phyloP scores from a whole-genome alignment of 257 asterid species.

The Fraxinus americana region DNA sequence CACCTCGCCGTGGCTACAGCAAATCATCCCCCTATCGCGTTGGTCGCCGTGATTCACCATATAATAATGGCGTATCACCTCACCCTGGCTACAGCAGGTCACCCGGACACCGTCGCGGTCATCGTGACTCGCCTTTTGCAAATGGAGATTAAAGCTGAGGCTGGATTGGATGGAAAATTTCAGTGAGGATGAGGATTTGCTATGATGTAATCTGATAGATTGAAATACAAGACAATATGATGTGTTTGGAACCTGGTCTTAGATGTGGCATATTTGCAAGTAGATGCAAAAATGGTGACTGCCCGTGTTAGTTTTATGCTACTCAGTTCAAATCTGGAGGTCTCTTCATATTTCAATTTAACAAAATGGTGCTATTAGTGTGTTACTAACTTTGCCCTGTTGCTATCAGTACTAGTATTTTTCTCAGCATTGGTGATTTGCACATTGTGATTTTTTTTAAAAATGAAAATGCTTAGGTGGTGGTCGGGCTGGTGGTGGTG shows the following conservation, averaged over 20 bases:
- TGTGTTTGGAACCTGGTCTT: slow-evolving; percentile 25
- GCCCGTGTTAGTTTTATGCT: slow-evolving; percentile 23
- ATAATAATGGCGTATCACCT: slow-evolving; percentile 28
- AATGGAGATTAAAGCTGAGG: no score
- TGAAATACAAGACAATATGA: slow-evolving; percentile 24
- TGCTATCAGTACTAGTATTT: neutral
- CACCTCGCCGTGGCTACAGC: slow-evolving; percentile 54
- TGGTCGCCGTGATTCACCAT: slow-evolving; percentile 46
- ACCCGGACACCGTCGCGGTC: slow-evolving; percentile 20
- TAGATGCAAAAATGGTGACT: slow-evolving; percentile 21
- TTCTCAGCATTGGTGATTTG: no score
- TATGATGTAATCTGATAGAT: slow-evolving; percentile 25
- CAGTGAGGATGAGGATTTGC: neutral
- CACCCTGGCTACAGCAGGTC: slow-evolving; percentile 7
- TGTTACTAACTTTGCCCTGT: neutral
- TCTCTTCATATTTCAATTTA: slow-evolving; percentile 22
- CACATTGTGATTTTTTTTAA: no score
- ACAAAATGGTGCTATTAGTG: slow-evolving; percentile 12
- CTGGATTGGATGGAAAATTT: slow-evolving; percentile 14
- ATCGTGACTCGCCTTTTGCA: slow-evolving; percentile 35
- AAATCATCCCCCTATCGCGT: slow-evolving; percentile 45
- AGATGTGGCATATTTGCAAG: slow-evolving; percentile 24
- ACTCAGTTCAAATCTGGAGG: slow-evolving; percentile 31
- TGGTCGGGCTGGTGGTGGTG: no score
- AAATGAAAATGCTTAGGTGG: no score